Evolutionary conservation across 139 green algal genomes (phyloP), one percentile per base, ranked within the genome.

Genomic region (Trebouxia sp.): DNA sequence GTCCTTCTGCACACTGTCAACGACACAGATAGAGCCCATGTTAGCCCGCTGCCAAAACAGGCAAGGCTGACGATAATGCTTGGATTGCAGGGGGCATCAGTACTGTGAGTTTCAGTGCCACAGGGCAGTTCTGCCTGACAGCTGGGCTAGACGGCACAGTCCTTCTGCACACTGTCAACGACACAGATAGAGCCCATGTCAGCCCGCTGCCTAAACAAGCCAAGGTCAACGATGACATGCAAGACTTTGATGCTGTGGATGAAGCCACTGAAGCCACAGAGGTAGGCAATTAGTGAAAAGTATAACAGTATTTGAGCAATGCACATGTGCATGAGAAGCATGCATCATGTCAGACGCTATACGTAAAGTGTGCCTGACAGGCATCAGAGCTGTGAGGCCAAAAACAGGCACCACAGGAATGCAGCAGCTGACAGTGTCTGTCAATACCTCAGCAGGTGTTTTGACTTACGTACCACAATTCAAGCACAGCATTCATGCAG

Each of bases 1-100:
- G n/a, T 77, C 11, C n/a, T 77, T 53, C 69, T 77, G 9, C 69
- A 77, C 41, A 41, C 42, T n/a, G n/a, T n/a, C n/a, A n/a, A n/a
- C n/a, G n/a, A n/a, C n/a, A n/a, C n/a, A n/a, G n/a, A n/a, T n/a
- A n/a, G n/a, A n/a, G n/a, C n/a, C n/a, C n/a, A n/a, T n/a, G n/a
- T n/a, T n/a, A n/a, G n/a, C n/a, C n/a, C n/a, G n/a, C n/a, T n/a
- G n/a, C n/a, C n/a, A n/a, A n/a, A n/a, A n/a, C n/a, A n/a, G n/a
- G n/a, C n/a, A n/a, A n/a, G n/a, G n/a, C n/a, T n/a, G n/a, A n/a
- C n/a, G n/a, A 5, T 6, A 53, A 26, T 14, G 47, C 47, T 1
- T 69, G 6, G 39, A 15, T 20, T 51, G 66, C 66, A 76, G 66
- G 66, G 5, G 66, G 66, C 24, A 53, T 53, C 24, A 77, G 41